Evolutionary conservation across 202 grass and related monocot genomes (phyloP).

Genomic region (Digitaria exilis): DNA sequence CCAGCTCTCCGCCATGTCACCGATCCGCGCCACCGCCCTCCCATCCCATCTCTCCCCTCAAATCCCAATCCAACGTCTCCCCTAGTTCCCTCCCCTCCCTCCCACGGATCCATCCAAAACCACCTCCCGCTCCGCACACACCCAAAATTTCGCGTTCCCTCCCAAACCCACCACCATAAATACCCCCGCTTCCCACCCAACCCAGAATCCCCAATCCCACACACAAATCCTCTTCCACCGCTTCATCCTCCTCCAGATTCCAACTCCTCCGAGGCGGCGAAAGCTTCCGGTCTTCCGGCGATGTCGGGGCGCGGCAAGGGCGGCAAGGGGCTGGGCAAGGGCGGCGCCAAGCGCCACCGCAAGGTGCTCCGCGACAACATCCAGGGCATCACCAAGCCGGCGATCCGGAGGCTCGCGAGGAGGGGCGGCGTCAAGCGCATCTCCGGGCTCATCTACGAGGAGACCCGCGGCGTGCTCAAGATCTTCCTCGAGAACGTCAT

Average conservation of each 20-base stretch:
- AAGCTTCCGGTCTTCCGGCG: neutral
- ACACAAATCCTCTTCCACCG: neutral
- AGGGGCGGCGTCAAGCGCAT: slow-evolving; percentile 93
- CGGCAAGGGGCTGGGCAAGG: slow-evolving; percentile 91
- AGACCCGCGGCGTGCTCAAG: slow-evolving; percentile 91
- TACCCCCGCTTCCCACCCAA: neutral
- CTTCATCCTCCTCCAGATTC: neutral
- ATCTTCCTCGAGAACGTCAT: slow-evolving; percentile 98
- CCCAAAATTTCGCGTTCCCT: slow-evolving; percentile 42
- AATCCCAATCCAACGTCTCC: slow-evolving; percentile 32
- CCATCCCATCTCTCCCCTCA: neutral
- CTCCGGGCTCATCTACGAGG: slow-evolving; percentile 89
- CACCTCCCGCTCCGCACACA: neutral
- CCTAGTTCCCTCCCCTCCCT: neutral
- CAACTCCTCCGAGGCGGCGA: neutral
- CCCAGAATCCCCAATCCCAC: neutral
- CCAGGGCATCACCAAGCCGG: slow-evolving; percentile 96
- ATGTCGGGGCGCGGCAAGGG: slow-evolving; percentile 87
- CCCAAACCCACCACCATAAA: slow-evolving; percentile 43
- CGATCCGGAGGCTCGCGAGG: slow-evolving; percentile 74
- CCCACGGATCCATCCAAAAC: slow-evolving; percentile 36
- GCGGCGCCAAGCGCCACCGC: slow-evolving; percentile 90
- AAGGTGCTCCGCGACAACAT: slow-evolving; percentile 93
- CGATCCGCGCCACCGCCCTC: slow-evolving; percentile 32
- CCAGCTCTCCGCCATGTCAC: slow-evolving; percentile 42